These are phyloP conservation scores for Aureobasidium subglaciale DNA, from an alignment of 2,329 filamentous ascomycete species.

Conservation along the genomic window DNA sequence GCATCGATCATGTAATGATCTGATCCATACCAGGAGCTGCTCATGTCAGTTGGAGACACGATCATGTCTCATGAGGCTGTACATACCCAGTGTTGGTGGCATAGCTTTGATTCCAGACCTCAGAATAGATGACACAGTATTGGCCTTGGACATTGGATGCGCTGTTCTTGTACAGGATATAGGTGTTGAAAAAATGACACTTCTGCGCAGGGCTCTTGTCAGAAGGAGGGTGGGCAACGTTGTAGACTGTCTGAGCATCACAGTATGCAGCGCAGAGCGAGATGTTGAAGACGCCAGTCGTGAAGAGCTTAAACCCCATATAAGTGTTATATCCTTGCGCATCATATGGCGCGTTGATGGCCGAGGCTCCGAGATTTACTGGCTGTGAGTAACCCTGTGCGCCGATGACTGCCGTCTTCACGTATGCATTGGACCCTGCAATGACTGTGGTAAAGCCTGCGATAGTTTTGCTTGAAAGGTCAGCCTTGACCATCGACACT, in stretches of 20 bases:
- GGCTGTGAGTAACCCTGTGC: too few species aligned
- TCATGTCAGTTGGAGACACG: too few species aligned
- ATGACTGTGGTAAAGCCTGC: too few species aligned
- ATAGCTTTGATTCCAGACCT: constrained; percentile 19
- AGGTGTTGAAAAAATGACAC: constrained; percentile 31
- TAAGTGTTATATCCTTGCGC: constrained; percentile 21
- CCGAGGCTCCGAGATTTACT: too few species aligned
- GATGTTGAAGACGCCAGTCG: constrained; percentile 21
- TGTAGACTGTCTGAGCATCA: constrained; percentile 16
- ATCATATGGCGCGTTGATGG: too few species aligned
- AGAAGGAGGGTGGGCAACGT: constrained; percentile 2
- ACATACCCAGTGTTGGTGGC: constrained; percentile 20
- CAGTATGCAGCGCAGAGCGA: constrained; percentile 23
- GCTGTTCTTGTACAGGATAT: constrained; percentile 34
- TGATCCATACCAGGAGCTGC: too few species aligned
- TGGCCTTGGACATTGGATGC: constrained; percentile 30
- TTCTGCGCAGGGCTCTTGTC: constrained; percentile 14
- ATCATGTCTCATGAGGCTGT: too few species aligned
- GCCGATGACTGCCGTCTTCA: too few species aligned
- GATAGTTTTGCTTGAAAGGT: too few species aligned
- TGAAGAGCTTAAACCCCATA: constrained; percentile 15
- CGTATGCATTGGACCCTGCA: too few species aligned
- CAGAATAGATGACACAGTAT: constrained; percentile 33
- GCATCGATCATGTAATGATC: too few species aligned
- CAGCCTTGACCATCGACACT: too few species aligned